These are phyloP conservation scores for Metschnikowia baotianmanensis DNA, from an alignment of 805 yeast genomes.

Conservation along the genomic window DNA sequence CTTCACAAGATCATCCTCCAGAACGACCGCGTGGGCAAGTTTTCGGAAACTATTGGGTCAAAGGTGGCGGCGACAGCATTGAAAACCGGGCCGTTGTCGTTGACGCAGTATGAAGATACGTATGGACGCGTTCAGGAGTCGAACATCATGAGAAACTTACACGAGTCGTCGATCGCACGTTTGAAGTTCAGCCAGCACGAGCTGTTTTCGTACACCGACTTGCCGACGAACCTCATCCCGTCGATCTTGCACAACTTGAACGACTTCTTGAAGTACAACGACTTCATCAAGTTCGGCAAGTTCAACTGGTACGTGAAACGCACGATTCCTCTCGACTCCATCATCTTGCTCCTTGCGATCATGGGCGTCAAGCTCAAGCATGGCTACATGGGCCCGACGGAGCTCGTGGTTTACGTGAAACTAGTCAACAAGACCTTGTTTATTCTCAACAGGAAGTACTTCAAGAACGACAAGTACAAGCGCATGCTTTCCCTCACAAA, in stretches of 20 bases:
- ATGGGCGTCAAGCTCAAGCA: slow-evolving; percentile 51
- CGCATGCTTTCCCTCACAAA: slow-evolving; percentile 44
- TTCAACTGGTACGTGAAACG: slow-evolving; percentile 62
- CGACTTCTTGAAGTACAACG: slow-evolving; percentile 52
- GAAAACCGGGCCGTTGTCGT: slow-evolving; percentile 29
- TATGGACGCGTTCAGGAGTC: slow-evolving; percentile 38
- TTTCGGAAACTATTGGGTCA: neutral
- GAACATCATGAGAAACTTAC: slow-evolving; percentile 38
- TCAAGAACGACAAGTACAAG: slow-evolving; percentile 45
- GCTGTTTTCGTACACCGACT: slow-evolving; percentile 49
- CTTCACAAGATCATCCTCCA: slow-evolving; percentile 42
- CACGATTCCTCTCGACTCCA: slow-evolving; percentile 59
- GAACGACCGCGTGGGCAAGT: slow-evolving; percentile 23
- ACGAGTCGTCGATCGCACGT: slow-evolving; percentile 36
- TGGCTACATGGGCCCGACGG: slow-evolving; percentile 37
- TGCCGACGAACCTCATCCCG: slow-evolving; percentile 54
- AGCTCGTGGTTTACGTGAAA: slow-evolving; percentile 37
- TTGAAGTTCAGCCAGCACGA: slow-evolving; percentile 34
- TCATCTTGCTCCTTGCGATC: slow-evolving; percentile 50
- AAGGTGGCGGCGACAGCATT: slow-evolving; percentile 7
- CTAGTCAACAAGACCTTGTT: slow-evolving; percentile 42
- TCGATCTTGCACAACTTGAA: slow-evolving; percentile 55
- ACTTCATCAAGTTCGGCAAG: slow-evolving; percentile 50
- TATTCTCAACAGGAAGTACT: slow-evolving; percentile 44
- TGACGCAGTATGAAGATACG: slow-evolving; percentile 40